phyloP scores from a whole-genome alignment of 2,329 filamentous ascomycete species.

The Metarhizium album region DNA sequence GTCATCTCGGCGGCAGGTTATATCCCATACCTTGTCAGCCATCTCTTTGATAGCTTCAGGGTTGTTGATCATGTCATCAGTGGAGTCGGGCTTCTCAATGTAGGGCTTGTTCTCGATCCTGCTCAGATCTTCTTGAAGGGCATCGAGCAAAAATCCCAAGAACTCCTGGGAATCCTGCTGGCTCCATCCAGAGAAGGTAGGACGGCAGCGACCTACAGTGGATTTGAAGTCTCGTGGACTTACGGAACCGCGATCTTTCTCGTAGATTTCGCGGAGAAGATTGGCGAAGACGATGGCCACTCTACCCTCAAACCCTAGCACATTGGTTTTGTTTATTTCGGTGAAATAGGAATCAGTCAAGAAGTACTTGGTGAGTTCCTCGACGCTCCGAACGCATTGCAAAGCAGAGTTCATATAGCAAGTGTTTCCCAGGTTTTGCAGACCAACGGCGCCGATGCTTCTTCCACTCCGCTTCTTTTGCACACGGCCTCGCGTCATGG shows the following conservation, averaged over 20 bases:
- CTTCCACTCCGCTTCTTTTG: conserved; percentile 61
- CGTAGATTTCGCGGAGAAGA: conserved; percentile 70
- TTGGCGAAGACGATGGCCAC: conserved; percentile 78
- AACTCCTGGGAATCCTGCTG: conserved; percentile 99
- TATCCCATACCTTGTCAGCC: conserved; percentile 81
- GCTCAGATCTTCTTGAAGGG: conserved; percentile 89
- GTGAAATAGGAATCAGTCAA: conserved; percentile 59
- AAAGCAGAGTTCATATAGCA: conserved; percentile 99
- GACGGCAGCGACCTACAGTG: conserved; percentile 68
- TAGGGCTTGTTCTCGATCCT: conserved; percentile 93
- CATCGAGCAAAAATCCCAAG: conserved; percentile 86
- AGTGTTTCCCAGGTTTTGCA: conserved; percentile 89
- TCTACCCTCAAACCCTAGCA: conserved; percentile 72
- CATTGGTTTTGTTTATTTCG: conserved; percentile 79
- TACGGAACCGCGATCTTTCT: conserved; percentile 56
- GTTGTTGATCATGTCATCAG: conserved; percentile 87
- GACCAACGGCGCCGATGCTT: conserved; percentile 65
- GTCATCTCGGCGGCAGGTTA: conserved; percentile 85
- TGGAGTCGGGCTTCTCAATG: conserved; percentile 94
- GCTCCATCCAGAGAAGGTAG: conserved; percentile 84
- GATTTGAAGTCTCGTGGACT: conserved; percentile 74
- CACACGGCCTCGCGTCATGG: conserved; percentile 60
- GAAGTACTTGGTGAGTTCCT: conserved; percentile 91
- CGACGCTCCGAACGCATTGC: conserved; percentile 86
- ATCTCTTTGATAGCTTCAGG: conserved; percentile 70